Conservation (phyloP, 148 eudicot species). For the Chenopodium berlandieri region DNA sequence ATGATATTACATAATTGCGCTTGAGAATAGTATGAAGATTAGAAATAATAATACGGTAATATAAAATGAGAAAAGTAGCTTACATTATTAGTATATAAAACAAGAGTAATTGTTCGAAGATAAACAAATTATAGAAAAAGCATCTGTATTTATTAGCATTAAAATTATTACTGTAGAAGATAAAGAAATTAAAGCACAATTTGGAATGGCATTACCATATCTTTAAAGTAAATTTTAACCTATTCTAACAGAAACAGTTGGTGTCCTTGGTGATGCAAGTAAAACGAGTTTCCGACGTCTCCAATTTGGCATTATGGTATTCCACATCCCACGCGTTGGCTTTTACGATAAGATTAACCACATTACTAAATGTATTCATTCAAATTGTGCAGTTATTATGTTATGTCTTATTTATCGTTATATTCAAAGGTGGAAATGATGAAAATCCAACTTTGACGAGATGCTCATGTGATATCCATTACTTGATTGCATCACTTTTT, state of each 20-base stretch:
- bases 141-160: no score
- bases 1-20: no score
- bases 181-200: no score
- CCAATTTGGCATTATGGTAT: conserved; percentile 10
- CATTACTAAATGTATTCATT: neutral
- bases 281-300: neutral
- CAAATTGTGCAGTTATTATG: no score
- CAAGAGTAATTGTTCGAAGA: no score
- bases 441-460: neutral
- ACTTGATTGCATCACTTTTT: neutral
- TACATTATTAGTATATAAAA: no score
- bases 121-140: no score
- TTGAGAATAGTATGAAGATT: no score
- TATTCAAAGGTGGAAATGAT: neutral
- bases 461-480: neutral
- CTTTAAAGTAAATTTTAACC: neutral
- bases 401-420: neutral
- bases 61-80: no score
- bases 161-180: no score
- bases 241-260: conserved; percentile 22
- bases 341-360: neutral
- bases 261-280: conserved; percentile 9
- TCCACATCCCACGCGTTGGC: conserved; percentile 25
- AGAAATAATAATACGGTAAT: no score
- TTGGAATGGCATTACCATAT: no score